Evolutionary conservation across 352 stramenopile genomes (phyloP).

Genomic region (Globisporangium acanthophoron): DNA sequence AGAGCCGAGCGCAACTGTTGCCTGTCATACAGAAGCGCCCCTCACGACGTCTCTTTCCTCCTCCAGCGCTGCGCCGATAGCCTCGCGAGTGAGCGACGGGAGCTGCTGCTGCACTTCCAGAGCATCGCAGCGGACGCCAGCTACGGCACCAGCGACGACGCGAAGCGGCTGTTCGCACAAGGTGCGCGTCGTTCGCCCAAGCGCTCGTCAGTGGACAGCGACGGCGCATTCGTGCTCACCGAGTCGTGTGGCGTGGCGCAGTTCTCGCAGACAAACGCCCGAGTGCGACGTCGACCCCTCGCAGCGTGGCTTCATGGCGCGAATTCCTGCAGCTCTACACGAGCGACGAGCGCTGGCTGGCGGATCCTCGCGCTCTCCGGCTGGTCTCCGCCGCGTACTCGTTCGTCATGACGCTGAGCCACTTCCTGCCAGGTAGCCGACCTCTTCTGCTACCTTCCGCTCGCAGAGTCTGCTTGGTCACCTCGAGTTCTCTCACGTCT

Average conservation of each 20-base stretch:
- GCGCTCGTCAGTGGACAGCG: neutral
- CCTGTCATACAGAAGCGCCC: no score
- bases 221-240: neutral
- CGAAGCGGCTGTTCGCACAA: conserved; percentile 36
- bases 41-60: neutral
- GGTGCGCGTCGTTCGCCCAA: conserved; percentile 15
- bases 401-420: conserved; percentile 58
- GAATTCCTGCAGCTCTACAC: conserved; percentile 41
- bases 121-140: conserved; percentile 35
- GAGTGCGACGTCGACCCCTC: no score
- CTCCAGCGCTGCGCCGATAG: conserved; percentile 26
- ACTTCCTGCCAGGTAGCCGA: conserved; percentile 28
- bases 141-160: conserved; percentile 30
- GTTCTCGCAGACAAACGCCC: conserved; percentile 2
- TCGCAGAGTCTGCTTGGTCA: no score
- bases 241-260: neutral
- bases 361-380: conserved; percentile 26
- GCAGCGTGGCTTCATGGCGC: conserved; percentile 25
- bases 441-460: neutral
- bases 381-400: conserved; percentile 67
- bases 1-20: neutral
- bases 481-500: neutral
- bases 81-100: conserved; percentile 16
- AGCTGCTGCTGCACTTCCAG: conserved; percentile 33
- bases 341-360: conserved; percentile 23